phyloP scores from a whole-genome alignment of 2,329 filamentous ascomycete genomes.

The Neonectria hederae region DNA sequence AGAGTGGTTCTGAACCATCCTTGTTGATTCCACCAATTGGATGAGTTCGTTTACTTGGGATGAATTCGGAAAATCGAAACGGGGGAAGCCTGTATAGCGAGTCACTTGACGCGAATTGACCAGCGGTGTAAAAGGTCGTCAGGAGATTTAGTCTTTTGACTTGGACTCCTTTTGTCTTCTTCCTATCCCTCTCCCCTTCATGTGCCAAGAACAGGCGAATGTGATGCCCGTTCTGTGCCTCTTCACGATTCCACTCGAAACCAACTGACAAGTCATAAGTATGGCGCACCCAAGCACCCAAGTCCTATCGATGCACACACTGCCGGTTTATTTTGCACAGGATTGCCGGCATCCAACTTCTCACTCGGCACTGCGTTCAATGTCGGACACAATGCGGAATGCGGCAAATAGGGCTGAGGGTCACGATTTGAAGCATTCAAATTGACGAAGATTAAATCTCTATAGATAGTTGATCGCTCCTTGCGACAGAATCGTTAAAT shows the following conservation, averaged over 20 bases:
- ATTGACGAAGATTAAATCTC: neutral
- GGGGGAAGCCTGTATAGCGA: neutral
- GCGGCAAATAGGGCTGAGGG: neutral
- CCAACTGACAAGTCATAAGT: too few relatives aligned
- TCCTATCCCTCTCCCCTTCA: neutral
- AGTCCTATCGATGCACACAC: neutral
- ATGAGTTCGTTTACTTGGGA: neutral
- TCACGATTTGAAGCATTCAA: neutral
- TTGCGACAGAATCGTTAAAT: neutral
- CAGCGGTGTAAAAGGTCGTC: neutral
- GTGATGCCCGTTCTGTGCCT: neutral
- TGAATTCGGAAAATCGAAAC: neutral
- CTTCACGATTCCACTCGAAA: too few relatives aligned
- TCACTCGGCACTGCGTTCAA: neutral
- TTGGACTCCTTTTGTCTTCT: neutral
- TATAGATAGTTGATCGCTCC: neutral
- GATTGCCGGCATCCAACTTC: neutral
- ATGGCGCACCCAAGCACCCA: too few relatives aligned
- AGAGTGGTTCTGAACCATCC: neutral
- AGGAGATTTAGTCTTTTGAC: neutral
- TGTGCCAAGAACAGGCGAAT: neutral
- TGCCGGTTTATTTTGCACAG: neutral
- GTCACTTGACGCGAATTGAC: neutral
- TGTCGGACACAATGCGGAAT: neutral
- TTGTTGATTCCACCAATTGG: conserved; percentile 1